Evolutionary conservation across 2,329 filamentous ascomycete species (phyloP).

Genomic region (Cladorrhinum sp.): DNA sequence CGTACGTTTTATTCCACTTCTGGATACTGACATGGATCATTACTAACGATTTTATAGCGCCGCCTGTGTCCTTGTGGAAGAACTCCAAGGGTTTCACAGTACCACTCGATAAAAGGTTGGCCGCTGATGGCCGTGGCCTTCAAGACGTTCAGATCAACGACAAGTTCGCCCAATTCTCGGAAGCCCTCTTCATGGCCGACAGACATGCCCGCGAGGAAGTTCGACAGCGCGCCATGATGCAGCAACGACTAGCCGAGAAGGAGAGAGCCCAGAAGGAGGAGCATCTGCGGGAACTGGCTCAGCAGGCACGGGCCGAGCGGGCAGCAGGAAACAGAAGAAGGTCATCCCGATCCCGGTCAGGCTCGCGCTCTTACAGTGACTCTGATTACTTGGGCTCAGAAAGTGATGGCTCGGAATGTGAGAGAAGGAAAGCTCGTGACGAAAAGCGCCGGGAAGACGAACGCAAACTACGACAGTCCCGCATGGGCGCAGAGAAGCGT

Average conservation of each 20-base stretch:
- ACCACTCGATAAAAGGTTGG: slow-evolving; percentile 89
- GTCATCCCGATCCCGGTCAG: slow-evolving; percentile 36
- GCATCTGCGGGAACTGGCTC: slow-evolving; percentile 78
- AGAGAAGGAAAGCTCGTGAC: slow-evolving; percentile 72
- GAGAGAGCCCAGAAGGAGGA: slow-evolving; percentile 95
- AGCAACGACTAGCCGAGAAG: slow-evolving; percentile 93
- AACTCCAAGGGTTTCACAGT: slow-evolving; percentile 98
- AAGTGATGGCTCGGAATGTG: slow-evolving; percentile 68
- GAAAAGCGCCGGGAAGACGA: slow-evolving; percentile 82
- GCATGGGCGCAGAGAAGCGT: slow-evolving; percentile 90
- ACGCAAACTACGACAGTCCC: slow-evolving; percentile 84
- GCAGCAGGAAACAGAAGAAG: slow-evolving; percentile 42
- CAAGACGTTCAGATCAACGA: slow-evolving; percentile 97
- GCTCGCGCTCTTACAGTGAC: slow-evolving; percentile 52
- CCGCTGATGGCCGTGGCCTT: slow-evolving; percentile 85
- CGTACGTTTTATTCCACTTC: slow-evolving; percentile 29
- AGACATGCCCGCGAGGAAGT: slow-evolving; percentile 94
- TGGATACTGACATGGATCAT: not conserved
- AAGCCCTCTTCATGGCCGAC: slow-evolving; percentile 91
- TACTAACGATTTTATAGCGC: slow-evolving; percentile 41
- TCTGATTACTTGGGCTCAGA: slow-evolving; percentile 46
- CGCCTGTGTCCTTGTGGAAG: slow-evolving; percentile 97
- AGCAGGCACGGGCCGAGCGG: slow-evolving; percentile 86
- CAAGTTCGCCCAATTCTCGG: slow-evolving; percentile 95
- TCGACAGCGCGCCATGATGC: slow-evolving; percentile 87